These are phyloP conservation scores for Penicillium sp. DNA, from an alignment of 2,329 filamentous ascomycete genomes.

Conservation along the genomic window DNA sequence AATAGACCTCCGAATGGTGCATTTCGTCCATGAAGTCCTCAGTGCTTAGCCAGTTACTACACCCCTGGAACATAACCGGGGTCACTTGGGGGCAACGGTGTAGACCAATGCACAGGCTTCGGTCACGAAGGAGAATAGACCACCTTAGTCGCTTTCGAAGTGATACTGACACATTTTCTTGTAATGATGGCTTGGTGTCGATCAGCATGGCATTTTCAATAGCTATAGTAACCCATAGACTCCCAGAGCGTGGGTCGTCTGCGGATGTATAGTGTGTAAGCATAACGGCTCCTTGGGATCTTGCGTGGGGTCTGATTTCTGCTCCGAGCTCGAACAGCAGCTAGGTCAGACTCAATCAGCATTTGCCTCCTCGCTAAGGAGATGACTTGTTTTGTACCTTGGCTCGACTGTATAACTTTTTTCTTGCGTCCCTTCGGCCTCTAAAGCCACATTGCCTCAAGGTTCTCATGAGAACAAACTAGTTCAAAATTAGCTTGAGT, in stretches of 20 bases:
- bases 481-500: constrained; percentile 19
- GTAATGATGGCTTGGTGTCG: constrained; percentile 44
- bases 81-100: constrained; percentile 55
- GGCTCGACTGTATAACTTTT: constrained; percentile 47
- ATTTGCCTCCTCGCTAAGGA: not conserved
- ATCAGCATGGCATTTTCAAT: constrained; percentile 54
- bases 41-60: constrained; percentile 40
- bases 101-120: constrained; percentile 52
- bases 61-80: constrained; percentile 49
- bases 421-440: constrained; percentile 47
- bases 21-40: constrained; percentile 52
- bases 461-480: constrained; percentile 51
- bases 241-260: constrained; percentile 30
- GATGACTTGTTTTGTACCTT: constrained; percentile 33
- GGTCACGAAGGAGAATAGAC: constrained; percentile 57
- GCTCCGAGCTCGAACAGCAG: constrained; percentile 33
- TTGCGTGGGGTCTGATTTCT: constrained; percentile 25
- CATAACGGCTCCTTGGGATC: constrained; percentile 34
- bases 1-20: constrained; percentile 48
- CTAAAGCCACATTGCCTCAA: constrained; percentile 44
- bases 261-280: constrained; percentile 44
- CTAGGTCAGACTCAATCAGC: constrained; percentile 10
- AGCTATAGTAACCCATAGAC: constrained; percentile 50
- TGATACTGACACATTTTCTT: constrained; percentile 33
- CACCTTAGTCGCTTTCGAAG: constrained; percentile 57